These are phyloP conservation scores for Bryopsis sp. DNA, from an alignment of 139 green algal species.

Conservation along the genomic window DNA sequence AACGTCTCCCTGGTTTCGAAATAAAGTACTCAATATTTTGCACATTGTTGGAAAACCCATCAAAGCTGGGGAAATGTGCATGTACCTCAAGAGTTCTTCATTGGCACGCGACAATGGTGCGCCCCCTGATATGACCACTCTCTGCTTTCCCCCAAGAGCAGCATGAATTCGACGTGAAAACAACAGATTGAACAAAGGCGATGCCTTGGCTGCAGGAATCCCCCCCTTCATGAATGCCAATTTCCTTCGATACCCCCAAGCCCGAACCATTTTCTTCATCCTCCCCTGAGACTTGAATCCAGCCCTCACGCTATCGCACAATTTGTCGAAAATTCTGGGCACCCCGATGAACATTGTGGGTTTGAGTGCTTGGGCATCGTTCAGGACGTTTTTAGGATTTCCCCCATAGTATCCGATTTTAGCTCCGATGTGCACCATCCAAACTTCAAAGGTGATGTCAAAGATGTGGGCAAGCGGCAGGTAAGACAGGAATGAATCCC, in stretches of 20 bases:
- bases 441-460: slow-evolving; percentile 46
- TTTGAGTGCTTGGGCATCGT: slow-evolving; percentile 57
- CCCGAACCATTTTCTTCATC: slow-evolving; percentile 16
- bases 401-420: slow-evolving; percentile 49
- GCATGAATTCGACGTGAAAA: background rate
- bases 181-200: background rate
- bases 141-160: slow-evolving; percentile 37
- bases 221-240: background rate
- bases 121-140: slow-evolving; percentile 54
- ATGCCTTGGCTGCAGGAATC: too few relatives aligned
- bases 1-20: too few relatives aligned
- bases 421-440: slow-evolving; percentile 37
- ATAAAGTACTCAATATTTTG: too few relatives aligned
- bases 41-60: too few relatives aligned
- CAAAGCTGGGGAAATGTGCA: too few relatives aligned
- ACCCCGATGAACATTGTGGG: slow-evolving; percentile 72
- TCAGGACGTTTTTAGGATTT: slow-evolving; percentile 32
- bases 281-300: slow-evolving; percentile 27
- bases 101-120: slow-evolving; percentile 49
- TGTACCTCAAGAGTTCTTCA: slow-evolving; percentile 58
- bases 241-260: slow-evolving; percentile 19
- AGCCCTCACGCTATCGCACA: slow-evolving; percentile 39
- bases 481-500: slow-evolving; percentile 50
- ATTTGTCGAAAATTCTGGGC: slow-evolving; percentile 67
- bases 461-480: slow-evolving; percentile 68